Conservation (phyloP, 164 flowering plant genomes). For the Pachysandra terminalis region DNA sequence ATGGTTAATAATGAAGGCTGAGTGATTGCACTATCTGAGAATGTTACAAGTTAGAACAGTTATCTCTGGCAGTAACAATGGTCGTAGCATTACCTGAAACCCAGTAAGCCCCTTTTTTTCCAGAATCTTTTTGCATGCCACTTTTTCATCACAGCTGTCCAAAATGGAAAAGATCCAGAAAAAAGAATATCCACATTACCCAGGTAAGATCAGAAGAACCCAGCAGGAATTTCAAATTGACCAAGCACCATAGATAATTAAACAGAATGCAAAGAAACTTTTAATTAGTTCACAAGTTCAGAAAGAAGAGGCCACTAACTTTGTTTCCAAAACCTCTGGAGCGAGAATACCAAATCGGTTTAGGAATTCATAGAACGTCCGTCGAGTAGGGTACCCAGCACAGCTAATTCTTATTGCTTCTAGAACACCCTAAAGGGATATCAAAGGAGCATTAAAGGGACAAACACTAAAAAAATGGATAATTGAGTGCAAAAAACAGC, state of each 20-base stretch:
- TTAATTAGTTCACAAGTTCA: neutral
- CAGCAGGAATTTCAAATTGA: too few relatives aligned
- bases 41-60: too few relatives aligned
- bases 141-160: constrained; percentile 63
- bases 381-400: constrained; percentile 80
- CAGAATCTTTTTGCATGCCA: constrained; percentile 52
- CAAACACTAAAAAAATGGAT: too few relatives aligned
- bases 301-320: constrained; percentile 29
- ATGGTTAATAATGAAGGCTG: too few relatives aligned
- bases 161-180: constrained; percentile 5
- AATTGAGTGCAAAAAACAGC: too few relatives aligned
- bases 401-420: constrained; percentile 83
- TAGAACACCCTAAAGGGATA: constrained; percentile 58
- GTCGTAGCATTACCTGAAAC: constrained; percentile 17
- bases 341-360: constrained; percentile 75
- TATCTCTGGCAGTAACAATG: too few relatives aligned
- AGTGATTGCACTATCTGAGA: too few relatives aligned
- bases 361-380: constrained; percentile 67
- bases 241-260: too few relatives aligned
- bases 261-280: neutral
- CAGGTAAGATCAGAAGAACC: too few relatives aligned
- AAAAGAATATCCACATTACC: neutral
- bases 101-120: constrained; percentile 66
- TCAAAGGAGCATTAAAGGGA: neutral
- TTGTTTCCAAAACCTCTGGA: constrained; percentile 54